These are phyloP conservation scores for Pichia californica DNA, from an alignment of 805 yeast genomes.

Conservation along the genomic window DNA sequence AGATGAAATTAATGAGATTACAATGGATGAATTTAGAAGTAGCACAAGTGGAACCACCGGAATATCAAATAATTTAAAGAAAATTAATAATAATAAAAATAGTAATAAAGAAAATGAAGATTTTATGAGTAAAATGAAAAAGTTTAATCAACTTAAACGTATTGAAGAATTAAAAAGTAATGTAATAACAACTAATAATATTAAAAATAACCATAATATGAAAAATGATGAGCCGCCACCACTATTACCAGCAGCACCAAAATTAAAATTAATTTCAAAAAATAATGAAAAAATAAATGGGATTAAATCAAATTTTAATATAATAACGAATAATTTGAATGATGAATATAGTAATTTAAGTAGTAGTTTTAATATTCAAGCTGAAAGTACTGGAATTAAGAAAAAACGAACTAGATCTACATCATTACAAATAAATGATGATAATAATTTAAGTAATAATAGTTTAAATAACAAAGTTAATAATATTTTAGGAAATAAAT, in stretches of 20 bases:
- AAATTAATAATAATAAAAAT: background rate
- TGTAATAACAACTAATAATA: background rate
- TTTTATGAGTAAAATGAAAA: conserved; percentile 3
- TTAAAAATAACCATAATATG: background rate
- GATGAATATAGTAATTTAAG: no score
- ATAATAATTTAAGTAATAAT: background rate
- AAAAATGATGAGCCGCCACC: background rate
- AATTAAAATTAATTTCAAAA: no score
- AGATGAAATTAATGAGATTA: background rate
- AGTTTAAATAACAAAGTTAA: background rate
- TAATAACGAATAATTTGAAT: background rate
- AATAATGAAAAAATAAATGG: no score
- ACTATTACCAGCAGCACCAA: no score
- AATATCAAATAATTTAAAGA: background rate
- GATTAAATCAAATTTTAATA: background rate
- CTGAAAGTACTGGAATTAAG: conserved; percentile 3
- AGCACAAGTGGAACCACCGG: no score
- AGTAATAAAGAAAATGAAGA: background rate
- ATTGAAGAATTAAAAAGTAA: background rate
- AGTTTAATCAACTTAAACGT: conserved; percentile 1
- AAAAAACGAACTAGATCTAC: background rate
- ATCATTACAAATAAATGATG: background rate
- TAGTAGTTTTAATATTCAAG: conserved; percentile 5
- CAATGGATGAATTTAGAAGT: background rate
- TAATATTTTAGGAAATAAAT: background rate